These are phyloP conservation scores for Naematelia encephala DNA, from an alignment of 768 basidiomycete genomes.

Conservation along the genomic window DNA sequence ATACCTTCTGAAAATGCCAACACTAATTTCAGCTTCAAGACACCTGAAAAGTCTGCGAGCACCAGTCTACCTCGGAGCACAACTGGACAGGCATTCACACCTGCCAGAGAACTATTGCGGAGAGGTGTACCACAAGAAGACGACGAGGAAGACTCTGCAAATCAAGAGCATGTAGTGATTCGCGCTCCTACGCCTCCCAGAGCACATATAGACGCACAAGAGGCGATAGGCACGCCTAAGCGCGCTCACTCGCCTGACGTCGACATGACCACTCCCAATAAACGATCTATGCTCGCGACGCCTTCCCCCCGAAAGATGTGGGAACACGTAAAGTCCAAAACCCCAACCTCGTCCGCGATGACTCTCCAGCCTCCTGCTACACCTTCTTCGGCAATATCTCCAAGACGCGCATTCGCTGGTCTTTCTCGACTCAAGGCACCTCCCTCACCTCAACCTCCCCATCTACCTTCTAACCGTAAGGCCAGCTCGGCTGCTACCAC, in stretches of 20 bases:
- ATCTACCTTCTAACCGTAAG: not conserved
- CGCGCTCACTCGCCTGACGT: not conserved
- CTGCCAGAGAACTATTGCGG: not conserved
- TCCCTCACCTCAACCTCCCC: not conserved
- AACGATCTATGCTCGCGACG: not conserved
- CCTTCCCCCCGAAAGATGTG: not conserved
- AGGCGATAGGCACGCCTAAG: not conserved
- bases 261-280: not conserved
- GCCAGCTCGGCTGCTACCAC: not conserved
- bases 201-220: conserved; percentile 11
- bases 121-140: not conserved
- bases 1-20: too few relatives aligned
- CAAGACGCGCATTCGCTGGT: conserved; percentile 7
- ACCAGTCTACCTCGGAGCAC: not conserved
- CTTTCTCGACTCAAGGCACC: not conserved
- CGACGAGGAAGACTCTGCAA: not conserved
- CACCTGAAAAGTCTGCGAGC: not conserved
- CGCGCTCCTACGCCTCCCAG: conserved; percentile 14
- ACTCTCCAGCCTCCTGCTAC: not conserved
- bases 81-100: not conserved
- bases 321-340: not conserved
- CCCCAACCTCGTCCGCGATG: not conserved
- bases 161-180: not conserved
- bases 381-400: not conserved
- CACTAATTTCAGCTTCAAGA: not conserved